These are phyloP conservation scores for Suillus discolor DNA, from an alignment of 768 basidiomycete species.

Conservation along the genomic window DNA sequence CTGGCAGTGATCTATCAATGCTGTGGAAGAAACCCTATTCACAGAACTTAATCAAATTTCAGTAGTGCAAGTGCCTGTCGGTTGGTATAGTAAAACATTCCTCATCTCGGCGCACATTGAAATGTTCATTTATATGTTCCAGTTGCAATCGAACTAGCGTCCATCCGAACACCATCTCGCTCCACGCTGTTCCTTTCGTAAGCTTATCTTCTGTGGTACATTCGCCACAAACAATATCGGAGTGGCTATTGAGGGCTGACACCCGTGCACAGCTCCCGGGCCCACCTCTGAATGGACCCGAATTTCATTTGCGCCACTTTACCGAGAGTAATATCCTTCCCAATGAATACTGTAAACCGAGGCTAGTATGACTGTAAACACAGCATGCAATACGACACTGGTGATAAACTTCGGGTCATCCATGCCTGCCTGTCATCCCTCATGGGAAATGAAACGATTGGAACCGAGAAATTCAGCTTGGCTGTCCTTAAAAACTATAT, in stretches of 20 bases:
- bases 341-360: too few relatives aligned
- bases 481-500: background rate
- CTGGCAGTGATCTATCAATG: background rate
- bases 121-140: background rate
- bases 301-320: background rate
- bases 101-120: background rate
- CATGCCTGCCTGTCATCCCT: too few relatives aligned
- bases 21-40: background rate
- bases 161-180: background rate
- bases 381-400: too few relatives aligned
- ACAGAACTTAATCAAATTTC: background rate
- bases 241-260: too few relatives aligned
- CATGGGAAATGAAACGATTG: background rate
- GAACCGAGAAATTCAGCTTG: background rate
- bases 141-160: background rate
- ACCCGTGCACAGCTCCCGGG: background rate
- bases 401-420: too few relatives aligned
- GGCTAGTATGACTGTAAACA: too few relatives aligned
- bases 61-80: background rate
- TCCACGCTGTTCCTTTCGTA: too few relatives aligned
- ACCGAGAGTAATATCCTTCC: too few relatives aligned
- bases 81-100: background rate
- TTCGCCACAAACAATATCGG: too few relatives aligned
- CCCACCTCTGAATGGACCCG: background rate
- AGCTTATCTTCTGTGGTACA: too few relatives aligned